Base-by-base conservation (phyloP, 2,329 filamentous ascomycete species). In the Sporothrix dimorphospora region DNA sequence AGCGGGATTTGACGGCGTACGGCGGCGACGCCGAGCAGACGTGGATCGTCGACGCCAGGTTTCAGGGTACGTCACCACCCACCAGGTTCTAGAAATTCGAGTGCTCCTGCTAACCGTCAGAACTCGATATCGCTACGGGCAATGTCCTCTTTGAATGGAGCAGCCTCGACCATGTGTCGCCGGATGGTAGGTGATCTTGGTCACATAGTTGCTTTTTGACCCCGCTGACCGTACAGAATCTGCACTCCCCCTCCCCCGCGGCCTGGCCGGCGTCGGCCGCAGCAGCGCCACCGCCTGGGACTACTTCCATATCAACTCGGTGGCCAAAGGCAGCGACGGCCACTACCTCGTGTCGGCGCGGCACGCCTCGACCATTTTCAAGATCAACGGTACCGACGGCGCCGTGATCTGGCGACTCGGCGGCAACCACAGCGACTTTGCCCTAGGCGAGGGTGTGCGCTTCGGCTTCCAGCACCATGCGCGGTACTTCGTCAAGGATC, bases 101-200 rank as follows among this genome's bases (percentile, higher is more conserved):
- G 1, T 55, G 1, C 11, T 24, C 30, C 30, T 21, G 24, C n/a
- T 53, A 12, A 74, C 69, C 14, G 24, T 38, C 67, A 80, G 79
- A 81, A 75, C 80, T 85, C 16, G 83, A 88, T 71, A 85, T 88
- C 55, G 81, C 85, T 30, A 88, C 85, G 2, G 86, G 87, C 2
- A 80, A 84, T 53, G 78, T 90, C 3, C 73, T 89, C 12, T 90
- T 89, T 74, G 87, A 90, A 75, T 90, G 88, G 88, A 83, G 82
- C 40, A 86, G 85, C 74, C 79, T 89, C 11, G 86, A 89, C 72
- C 85, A 89, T 77, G 81, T 88, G n/a, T 80, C 82, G 57, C 86
- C 85, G 1, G 81, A 83, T 53, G 82, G 85, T 81, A n/a, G n/a
- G n/a, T n/a, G n/a, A n/a, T n/a, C n/a, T n/a, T n/a, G n/a, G n/a